Evolutionary conservation across 2,329 filamentous ascomycete species (phyloP), one percentile per base, ranked within the genome.

Genomic region (Fusarium papillatum): DNA sequence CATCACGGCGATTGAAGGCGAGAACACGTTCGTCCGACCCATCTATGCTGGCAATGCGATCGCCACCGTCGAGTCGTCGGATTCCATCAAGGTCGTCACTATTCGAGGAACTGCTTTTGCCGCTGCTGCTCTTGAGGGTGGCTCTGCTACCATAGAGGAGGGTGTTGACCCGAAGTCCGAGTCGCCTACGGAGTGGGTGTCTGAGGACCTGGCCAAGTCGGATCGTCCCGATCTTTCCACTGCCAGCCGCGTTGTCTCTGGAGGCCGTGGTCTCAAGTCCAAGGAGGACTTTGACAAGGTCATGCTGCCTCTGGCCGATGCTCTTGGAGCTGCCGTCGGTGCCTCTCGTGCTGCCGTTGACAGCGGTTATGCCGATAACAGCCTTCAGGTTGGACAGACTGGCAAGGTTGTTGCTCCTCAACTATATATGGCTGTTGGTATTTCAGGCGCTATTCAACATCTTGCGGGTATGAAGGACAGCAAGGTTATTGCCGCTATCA

Each of bases 401-500:
- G 97, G 97, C 81, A 99, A 99, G 91, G 98, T 98, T 74, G 96
- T 99, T 66, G 97, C 97, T 59, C 97, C 97, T 71, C 93, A 99
- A 85, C 88, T 99, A 72, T 99, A 99, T 84, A 90, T 99, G 78
- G 97, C 95, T 66, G 96, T 96, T 16, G 97, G 97, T 82, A 98
- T 99, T 80, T 98, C 95, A 11, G 97, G 97, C 66, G 97, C 97
- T 26, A 99, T 99, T 79, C 97, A 99, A 87, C 97, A 99, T 88
- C 86, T 99, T 86, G 97, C 97, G 38, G 97, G 97, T 83, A 99
- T 99, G 97, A 99, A 99, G 90, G 97, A 99, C 83, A 98, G 95
- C 88, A 99, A 99, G 88, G 97, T 99, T 70, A 99, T 99, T 87
- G 97, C 96, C 26, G 95, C 95, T 17, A 98, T 99, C 83, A 99